Evolutionary conservation across 345 rosid genomes (phyloP), one percentile per base, ranked within the genome.

Genomic region (Linum tenue): DNA sequence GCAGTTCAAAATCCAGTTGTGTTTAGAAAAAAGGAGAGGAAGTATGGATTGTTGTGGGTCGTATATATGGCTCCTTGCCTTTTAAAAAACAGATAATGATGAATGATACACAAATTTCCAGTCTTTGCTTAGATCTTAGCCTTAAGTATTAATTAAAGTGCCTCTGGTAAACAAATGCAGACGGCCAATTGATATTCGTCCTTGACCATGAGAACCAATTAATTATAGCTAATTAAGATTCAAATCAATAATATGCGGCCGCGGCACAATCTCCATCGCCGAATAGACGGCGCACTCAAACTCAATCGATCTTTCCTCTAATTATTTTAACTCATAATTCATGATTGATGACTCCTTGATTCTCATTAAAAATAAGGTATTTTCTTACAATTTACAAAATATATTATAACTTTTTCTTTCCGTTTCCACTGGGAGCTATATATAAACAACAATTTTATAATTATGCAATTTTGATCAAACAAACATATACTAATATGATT

Each of bases 221-320:
- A 48, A 48, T 48, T 48, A 48, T 1, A 22, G 12, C 9, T 9
- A 48, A 48, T 48, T 48, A 48, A 22, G 31, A 22, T 22, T 22
- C 11, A 9, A 12, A 6, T 5, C 3, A 1, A 48, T 48, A 48
- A 48, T 48, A 22, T 22, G 31, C 31, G 31, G 31, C 31, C 31
- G 53, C 11, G 9, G 8, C 15, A 48, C 60, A 62, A 58, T 57
- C 50, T 8, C 53, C n/a, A 8, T 56, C 5, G 3, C 44, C 7
- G 15, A 66, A 35, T 57, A 66, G 59, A 72, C 57, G 63, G 70
- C 75, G 67, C 75, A 72, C 67, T 69, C 67, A 60, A 44, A 38
- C 41, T 2, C 39, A 42, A 8, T 42, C 6, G 5, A 39, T 11
- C 31, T 40, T 48, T 48, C 9, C 9, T 48, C 11, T 48, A 48